These are phyloP conservation scores for Entomortierella chlamydospora DNA, from an alignment of 192 early-diverging fungal species.

Conservation along the genomic window DNA sequence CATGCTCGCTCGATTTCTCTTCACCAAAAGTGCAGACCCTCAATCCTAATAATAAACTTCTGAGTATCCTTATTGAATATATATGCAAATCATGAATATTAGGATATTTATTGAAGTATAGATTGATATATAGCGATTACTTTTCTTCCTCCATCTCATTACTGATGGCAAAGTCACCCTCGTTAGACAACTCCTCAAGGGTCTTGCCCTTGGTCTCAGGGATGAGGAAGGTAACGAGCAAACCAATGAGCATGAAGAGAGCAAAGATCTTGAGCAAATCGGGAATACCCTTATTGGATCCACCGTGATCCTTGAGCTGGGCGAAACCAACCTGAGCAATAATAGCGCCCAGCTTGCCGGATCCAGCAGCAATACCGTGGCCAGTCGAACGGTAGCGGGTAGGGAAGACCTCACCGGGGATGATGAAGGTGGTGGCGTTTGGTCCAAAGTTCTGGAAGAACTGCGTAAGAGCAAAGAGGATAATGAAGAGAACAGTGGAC, in stretches of 20 bases:
- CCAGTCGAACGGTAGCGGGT: conserved; percentile 84
- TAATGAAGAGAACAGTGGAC: conserved; percentile 68
- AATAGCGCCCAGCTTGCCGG: conserved; percentile 84
- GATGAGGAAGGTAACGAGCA: conserved; percentile 70
- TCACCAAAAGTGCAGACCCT: no score
- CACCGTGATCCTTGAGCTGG: conserved; percentile 77
- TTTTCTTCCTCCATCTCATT: neutral
- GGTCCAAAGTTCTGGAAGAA: conserved; percentile 97
- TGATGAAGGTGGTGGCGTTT: conserved; percentile 90
- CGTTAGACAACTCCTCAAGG: conserved; percentile 77
- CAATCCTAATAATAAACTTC: no score
- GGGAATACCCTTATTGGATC: conserved; percentile 68
- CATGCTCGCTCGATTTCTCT: no score
- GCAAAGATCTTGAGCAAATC: conserved; percentile 80
- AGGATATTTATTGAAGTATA: no score
- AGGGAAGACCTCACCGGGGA: conserved; percentile 86
- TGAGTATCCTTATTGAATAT: no score
- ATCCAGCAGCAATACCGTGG: conserved; percentile 85
- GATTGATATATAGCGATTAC: no score
- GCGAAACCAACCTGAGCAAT: conserved; percentile 79
- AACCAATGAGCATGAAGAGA: conserved; percentile 80
- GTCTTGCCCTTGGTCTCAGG: conserved; percentile 85
- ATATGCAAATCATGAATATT: no score
- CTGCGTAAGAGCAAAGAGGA: conserved; percentile 73
- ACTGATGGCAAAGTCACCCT: conserved; percentile 27